Percentiles rank a stretch among this genome's conserved stretches.
phyloP scores from a whole-genome alignment of 2,329 filamentous ascomycete species.

The Chaetomiaceae sp. region DNA sequence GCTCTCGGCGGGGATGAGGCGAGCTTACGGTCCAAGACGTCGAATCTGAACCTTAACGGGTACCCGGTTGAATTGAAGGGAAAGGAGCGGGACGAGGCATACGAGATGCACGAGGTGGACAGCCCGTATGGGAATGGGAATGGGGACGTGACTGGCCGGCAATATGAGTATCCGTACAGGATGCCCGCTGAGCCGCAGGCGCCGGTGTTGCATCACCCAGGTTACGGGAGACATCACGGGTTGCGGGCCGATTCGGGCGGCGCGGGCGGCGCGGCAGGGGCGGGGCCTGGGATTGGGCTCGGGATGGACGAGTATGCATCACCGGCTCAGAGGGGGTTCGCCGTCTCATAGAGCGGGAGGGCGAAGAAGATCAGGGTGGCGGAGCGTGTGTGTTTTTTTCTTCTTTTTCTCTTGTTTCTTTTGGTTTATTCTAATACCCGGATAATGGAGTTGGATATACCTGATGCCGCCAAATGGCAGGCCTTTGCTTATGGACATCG shows the following conservation, averaged over 20 bases:
- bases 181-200: constrained; percentile 31
- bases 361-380: not conserved
- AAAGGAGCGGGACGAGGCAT: constrained; percentile 36
- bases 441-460: constrained; percentile 15
- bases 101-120: constrained; percentile 47
- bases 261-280: not conserved
- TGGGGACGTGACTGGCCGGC: not conserved
- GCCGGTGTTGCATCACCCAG: constrained; percentile 45
- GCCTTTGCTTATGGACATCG: not conserved
- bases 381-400: not conserved
- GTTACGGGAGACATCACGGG: constrained; percentile 38
- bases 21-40: constrained; percentile 31
- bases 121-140: constrained; percentile 29
- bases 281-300: not conserved
- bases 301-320: not conserved
- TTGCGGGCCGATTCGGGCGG: constrained; percentile 23
- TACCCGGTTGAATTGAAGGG: constrained; percentile 36
- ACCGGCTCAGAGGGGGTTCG: constrained; percentile 1
- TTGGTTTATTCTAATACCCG: constrained; percentile 18
- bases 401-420: constrained; percentile 5
- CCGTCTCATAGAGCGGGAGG: not conserved
- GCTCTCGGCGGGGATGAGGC: constrained; percentile 40
- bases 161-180: constrained; percentile 15
- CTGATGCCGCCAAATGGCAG: not conserved
- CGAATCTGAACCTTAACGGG: constrained; percentile 28